phyloP scores from a whole-genome alignment of 768 basidiomycete genomes.

The Lepiota brunneoincarnata region DNA sequence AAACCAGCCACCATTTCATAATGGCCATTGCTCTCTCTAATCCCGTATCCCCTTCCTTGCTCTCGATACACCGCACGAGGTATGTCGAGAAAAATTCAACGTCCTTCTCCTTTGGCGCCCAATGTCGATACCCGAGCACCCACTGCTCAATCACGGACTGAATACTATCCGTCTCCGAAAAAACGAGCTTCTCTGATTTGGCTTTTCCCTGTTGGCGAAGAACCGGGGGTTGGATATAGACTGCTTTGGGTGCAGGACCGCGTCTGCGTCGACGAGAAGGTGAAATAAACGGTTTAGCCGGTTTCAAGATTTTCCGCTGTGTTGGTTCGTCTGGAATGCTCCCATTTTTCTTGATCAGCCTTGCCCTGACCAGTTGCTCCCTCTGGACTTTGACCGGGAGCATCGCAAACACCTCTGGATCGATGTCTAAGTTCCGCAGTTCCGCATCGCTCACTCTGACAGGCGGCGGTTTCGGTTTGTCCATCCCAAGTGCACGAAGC shows the following conservation, averaged over 20 bases:
- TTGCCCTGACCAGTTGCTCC: slow-evolving; percentile 50
- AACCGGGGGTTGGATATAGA: slow-evolving; percentile 43
- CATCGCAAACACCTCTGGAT: slow-evolving; percentile 63
- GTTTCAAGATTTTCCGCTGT: slow-evolving; percentile 56
- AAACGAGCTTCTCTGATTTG: slow-evolving; percentile 47
- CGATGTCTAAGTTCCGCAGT: slow-evolving; percentile 65
- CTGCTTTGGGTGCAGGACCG: slow-evolving; percentile 56
- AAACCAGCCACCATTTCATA: slow-evolving; percentile 79
- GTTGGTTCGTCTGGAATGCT: slow-evolving; percentile 34
- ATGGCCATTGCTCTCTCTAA: slow-evolving; percentile 68
- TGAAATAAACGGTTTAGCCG: slow-evolving; percentile 37
- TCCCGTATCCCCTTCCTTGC: slow-evolving; percentile 52
- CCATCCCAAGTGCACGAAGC: slow-evolving; percentile 30
- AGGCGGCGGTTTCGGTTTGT: slow-evolving; percentile 24
- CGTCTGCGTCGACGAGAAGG: slow-evolving; percentile 39
- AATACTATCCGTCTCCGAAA: slow-evolving; percentile 69
- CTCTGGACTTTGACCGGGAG: slow-evolving; percentile 64
- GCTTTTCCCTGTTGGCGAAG: slow-evolving; percentile 58
- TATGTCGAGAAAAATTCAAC: slow-evolving; percentile 74
- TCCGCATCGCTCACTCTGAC: slow-evolving; percentile 36
- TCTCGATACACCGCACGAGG: slow-evolving; percentile 64
- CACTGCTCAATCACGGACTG: slow-evolving; percentile 71
- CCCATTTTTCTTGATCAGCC: slow-evolving; percentile 45
- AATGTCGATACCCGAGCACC: slow-evolving; percentile 61
- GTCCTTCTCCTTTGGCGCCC: slow-evolving; percentile 71